phyloP scores from a whole-genome alignment of 2,329 filamentous ascomycete species.

The Xylaria sp. region DNA sequence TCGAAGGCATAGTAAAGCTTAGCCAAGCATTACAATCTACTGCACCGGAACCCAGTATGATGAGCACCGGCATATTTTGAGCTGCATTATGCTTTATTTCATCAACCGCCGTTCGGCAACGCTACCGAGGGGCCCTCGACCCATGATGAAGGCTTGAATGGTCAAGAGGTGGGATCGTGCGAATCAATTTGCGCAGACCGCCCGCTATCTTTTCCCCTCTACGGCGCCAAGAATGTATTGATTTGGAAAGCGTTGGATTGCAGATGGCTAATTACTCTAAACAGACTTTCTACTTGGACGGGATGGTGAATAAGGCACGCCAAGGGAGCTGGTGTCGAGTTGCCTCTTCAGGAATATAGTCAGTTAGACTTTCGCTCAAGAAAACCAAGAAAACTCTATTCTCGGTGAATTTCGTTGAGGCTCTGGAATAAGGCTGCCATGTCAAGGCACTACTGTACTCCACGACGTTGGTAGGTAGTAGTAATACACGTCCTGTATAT shows the following conservation, averaged over 20 bases:
- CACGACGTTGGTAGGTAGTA: conserved; percentile 10
- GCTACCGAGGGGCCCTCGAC: conserved; percentile 20
- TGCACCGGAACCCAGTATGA: conserved; percentile 10
- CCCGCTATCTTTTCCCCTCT: not conserved
- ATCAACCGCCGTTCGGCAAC: conserved; percentile 23
- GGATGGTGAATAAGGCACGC: conserved; percentile 29
- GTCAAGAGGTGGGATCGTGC: conserved; percentile 27
- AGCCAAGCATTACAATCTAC: conserved; percentile 1
- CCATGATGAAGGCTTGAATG: conserved; percentile 14
- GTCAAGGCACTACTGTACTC: conserved; percentile 17
- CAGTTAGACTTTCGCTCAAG: no score
- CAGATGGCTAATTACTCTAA: conserved; percentile 29
- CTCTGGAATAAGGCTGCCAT: conserved; percentile 31
- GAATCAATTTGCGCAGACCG: conserved; percentile 16
- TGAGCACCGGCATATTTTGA: not conserved
- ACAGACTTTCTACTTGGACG: conserved; percentile 21
- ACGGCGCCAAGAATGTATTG: conserved; percentile 29
- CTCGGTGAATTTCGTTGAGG: conserved; percentile 28
- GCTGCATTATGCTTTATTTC: not conserved
- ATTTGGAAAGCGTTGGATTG: conserved; percentile 31
- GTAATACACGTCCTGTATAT: conserved; percentile 1
- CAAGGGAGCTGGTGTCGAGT: conserved; percentile 22
- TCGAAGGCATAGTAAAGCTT: conserved; percentile 5
- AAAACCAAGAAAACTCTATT: no score
- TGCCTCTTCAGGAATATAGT: conserved; percentile 31